Evolutionary conservation across 139 green algal genomes (phyloP).

Genomic region (Chlamydomonas eustigma): DNA sequence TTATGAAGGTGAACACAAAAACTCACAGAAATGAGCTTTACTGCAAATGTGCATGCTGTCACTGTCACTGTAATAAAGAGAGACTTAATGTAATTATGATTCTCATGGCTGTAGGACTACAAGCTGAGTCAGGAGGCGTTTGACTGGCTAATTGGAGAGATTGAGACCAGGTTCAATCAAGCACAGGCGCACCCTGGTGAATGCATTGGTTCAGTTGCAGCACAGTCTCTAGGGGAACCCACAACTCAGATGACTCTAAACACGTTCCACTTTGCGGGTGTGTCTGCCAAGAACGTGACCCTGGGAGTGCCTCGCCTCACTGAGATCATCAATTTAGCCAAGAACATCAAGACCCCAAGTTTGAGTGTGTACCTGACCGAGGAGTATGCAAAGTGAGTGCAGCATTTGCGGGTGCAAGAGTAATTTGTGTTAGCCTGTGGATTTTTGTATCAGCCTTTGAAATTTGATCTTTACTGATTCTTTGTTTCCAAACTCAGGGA

Average conservation of each 20-base stretch:
- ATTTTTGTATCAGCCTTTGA: neutral
- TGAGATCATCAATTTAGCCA: conserved; percentile 99
- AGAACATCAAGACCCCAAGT: conserved; percentile 98
- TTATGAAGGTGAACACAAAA: conserved; percentile 62
- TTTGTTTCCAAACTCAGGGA: conserved; percentile 26
- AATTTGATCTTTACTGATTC: neutral
- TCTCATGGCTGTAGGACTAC: conserved; percentile 52
- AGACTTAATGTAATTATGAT: too few relatives aligned
- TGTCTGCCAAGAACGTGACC: conserved; percentile 97
- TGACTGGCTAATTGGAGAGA: conserved; percentile 88
- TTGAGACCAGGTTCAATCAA: conserved; percentile 72
- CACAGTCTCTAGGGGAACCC: conserved; percentile 96
- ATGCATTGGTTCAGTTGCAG: conserved; percentile 70
- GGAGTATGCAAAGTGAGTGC: conserved; percentile 11
- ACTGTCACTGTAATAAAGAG: too few relatives aligned
- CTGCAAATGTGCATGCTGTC: too few relatives aligned
- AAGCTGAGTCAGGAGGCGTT: conserved; percentile 79
- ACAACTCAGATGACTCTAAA: conserved; percentile 96
- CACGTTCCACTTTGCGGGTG: conserved; percentile 94
- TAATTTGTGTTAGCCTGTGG: neutral
- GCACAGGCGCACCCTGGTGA: conserved; percentile 76
- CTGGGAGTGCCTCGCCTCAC: conserved; percentile 95
- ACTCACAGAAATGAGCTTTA: too few relatives aligned
- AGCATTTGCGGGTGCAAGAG: too few relatives aligned
- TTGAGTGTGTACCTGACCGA: conserved; percentile 82